Percentiles rank a stretch among this genome's conserved stretches.
Evolutionary conservation across 495 filamentous ascomycete species (phyloP).

Genomic region (Aspergillus mulundensis): DNA sequence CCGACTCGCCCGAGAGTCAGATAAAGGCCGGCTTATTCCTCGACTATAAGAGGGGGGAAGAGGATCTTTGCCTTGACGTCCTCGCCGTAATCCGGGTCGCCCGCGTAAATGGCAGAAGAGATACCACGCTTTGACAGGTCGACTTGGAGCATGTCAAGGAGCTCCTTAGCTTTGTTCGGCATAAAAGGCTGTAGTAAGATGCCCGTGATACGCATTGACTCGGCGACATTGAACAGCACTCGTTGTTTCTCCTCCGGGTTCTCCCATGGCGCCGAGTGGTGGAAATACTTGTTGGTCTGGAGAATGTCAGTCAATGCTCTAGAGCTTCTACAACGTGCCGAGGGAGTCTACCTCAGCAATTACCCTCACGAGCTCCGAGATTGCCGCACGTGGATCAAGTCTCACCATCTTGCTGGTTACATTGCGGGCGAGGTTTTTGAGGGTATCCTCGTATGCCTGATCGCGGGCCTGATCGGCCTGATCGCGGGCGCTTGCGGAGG

Average conservation of each 20-base stretch:
- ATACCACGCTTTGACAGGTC: slow-evolving; percentile 46
- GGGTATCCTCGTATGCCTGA: slow-evolving; percentile 27
- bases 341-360: slow-evolving; percentile 46
- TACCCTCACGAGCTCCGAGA: slow-evolving; percentile 62
- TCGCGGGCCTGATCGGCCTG: slow-evolving; percentile 29
- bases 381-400: slow-evolving; percentile 58
- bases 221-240: slow-evolving; percentile 65
- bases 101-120: slow-evolving; percentile 52
- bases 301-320: not conserved
- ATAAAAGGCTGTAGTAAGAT: slow-evolving; percentile 91
- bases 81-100: slow-evolving; percentile 68
- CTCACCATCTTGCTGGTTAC: slow-evolving; percentile 58
- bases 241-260: slow-evolving; percentile 39
- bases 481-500: slow-evolving; percentile 26
- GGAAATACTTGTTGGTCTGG: slow-evolving; percentile 71
- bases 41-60: slow-evolving; percentile 54
- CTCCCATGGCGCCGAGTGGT: slow-evolving; percentile 56
- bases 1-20: not conserved
- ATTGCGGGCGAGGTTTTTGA: slow-evolving; percentile 31
- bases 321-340: not conserved
- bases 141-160: slow-evolving; percentile 79
- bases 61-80: slow-evolving; percentile 43
- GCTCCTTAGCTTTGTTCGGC: slow-evolving; percentile 67
- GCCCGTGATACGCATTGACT: slow-evolving; percentile 73
- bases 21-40: slow-evolving; percentile 28